A percentile compares a stretch with the other conserved stretches of the same genome.
These are phyloP conservation scores for Vaccinium vitisidaea DNA, from an alignment of 148 eudicot genomes.

Conservation along the genomic window DNA sequence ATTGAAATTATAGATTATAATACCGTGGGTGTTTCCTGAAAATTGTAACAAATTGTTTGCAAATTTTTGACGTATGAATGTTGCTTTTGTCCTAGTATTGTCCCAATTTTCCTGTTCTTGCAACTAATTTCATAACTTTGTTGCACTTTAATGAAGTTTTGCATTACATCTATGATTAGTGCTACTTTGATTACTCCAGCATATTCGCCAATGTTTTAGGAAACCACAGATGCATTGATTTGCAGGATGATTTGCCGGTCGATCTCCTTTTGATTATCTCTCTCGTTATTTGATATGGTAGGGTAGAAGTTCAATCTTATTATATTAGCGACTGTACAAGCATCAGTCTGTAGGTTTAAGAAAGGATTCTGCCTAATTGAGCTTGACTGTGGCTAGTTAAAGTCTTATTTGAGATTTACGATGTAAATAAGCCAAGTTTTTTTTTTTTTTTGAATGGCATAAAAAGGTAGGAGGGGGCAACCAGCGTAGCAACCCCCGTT, in stretches of 20 bases:
- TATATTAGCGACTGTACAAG: neutral
- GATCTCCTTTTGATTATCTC: neutral
- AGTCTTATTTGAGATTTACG: neutral
- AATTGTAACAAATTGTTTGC: neutral
- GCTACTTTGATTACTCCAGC: neutral
- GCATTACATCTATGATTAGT: neutral
- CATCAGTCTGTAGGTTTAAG: neutral
- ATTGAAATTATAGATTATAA: neutral
- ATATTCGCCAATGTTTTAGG: neutral
- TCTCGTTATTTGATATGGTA: neutral
- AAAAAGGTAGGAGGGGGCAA: too few species aligned
- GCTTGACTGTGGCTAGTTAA: neutral
- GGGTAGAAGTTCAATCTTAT: neutral
- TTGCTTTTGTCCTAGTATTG: neutral
- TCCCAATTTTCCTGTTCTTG: too few species aligned
- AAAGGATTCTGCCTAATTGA: neutral
- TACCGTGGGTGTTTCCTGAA: neutral
- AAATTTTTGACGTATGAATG: neutral
- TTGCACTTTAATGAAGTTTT: neutral
- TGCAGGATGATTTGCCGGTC: neutral
- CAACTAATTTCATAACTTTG: neutral
- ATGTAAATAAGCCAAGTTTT: neutral
- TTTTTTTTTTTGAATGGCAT: neutral
- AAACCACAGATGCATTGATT: neutral
- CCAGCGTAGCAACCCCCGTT: too few species aligned